Evolutionary conservation across 139 green algal species (phyloP), one percentile per base, ranked within the genome.

Genomic region (Chlorella sp.): DNA sequence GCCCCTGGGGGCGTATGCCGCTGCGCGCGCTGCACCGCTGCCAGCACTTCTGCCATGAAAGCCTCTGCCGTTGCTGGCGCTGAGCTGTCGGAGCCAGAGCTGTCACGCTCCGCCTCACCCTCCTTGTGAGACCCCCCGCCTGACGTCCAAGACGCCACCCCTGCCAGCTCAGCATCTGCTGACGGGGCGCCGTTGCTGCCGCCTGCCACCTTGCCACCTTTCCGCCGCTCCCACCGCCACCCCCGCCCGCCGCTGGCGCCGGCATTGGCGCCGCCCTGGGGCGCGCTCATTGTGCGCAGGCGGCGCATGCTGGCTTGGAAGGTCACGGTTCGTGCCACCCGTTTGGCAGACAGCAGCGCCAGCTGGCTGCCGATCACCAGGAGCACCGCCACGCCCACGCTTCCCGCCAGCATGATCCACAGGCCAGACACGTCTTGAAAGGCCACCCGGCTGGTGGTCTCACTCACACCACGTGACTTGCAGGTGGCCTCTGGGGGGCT

Each of bases 361-460:
- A 89, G 42, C 73, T 89, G 71, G 42, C n/a, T 75, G 32, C 61
- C 14, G 0, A 75, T 18, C 22, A 77, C 86, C 32, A 89, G 30
- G 14, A 84, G 37, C 32, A 73, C 30, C 30, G 86, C 71, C 22
- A 89, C 48, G 24, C 73, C 86, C 71, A 89, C 48, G 30, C 71
- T 75, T 32, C 71, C 86, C 34, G 73, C 86, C 86, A 89, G 86
- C 71, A 89, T 48, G 18, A 89, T 71, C 86, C 86, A 89, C 42
- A 89, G 86, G 12, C 53, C 34, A 18, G n/a, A 79, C 9, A 88
- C 61, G n/a, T 89, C 37, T 26, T 68, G 26, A 28, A 88, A 88
- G 1, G 39, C 30, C 36, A 88, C 37, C 37, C 66, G 18, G 36
- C 26, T 81, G 68, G 39, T n/a, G 28, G 39, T n/a, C 24, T 88